Evolutionary conservation across 768 basidiomycete genomes (phyloP).

Genomic region (Gloeophyllum trabeum): DNA sequence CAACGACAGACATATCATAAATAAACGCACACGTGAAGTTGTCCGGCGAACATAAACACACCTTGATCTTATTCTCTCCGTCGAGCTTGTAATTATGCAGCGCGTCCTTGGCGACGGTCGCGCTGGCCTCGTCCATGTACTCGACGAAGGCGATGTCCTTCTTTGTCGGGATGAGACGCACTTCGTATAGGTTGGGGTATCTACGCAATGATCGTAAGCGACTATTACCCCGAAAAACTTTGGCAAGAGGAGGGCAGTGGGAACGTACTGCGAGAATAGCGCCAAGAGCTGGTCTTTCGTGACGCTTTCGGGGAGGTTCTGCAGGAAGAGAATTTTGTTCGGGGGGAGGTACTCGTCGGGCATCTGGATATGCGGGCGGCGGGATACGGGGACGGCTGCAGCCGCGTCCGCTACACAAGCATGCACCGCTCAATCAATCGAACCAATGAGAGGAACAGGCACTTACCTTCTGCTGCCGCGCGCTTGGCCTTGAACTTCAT

Average conservation of each 20-base stretch:
- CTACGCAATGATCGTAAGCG: constrained; percentile 23
- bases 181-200: constrained; percentile 93
- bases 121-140: constrained; percentile 85
- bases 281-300: constrained; percentile 87
- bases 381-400: constrained; percentile 51
- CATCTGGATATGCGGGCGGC: constrained; percentile 87
- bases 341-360: constrained; percentile 99
- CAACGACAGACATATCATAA: no score
- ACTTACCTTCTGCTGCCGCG: constrained; percentile 68
- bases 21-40: no score
- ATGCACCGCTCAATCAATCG: constrained; percentile 6
- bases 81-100: constrained; percentile 97
- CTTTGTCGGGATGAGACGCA: constrained; percentile 96
- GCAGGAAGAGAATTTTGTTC: constrained; percentile 97
- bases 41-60: no score
- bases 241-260: background rate
- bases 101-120: constrained; percentile 88
- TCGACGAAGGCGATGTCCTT: constrained; percentile 99
- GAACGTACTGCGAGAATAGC: constrained; percentile 79
- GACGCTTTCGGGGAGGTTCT: constrained; percentile 89
- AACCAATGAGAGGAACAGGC: background rate
- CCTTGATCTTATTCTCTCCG: constrained; percentile 98
- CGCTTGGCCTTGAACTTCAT: constrained; percentile 76
- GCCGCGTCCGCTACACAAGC: constrained; percentile 51
- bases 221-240: background rate